A percentile compares a stretch with the other conserved stretches of the same genome.
phyloP scores from a whole-genome alignment of 2,329 filamentous ascomycete genomes.

The Tolypocladium album region DNA sequence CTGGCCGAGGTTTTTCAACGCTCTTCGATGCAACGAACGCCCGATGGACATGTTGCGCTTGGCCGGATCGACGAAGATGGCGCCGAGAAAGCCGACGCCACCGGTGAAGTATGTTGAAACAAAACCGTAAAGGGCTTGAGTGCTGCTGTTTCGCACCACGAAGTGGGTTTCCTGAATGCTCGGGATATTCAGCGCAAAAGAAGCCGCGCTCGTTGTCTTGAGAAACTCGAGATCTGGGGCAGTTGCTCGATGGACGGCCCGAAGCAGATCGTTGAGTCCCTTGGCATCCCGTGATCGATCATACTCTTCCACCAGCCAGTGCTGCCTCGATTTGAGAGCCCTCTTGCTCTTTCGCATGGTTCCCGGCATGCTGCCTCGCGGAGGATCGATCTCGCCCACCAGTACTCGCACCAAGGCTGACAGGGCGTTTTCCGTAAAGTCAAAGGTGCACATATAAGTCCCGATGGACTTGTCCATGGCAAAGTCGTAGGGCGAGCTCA shows the following conservation, averaged over 20 bases:
- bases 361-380: conserved; percentile 51
- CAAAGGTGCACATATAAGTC: conserved; percentile 91
- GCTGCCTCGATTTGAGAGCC: conserved; percentile 76
- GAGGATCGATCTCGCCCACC: conserved; percentile 61
- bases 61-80: conserved; percentile 79
- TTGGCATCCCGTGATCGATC: conserved; percentile 66
- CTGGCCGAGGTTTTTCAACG: conserved; percentile 62
- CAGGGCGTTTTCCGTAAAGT: conserved; percentile 89
- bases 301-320: conserved; percentile 89
- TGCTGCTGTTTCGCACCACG: conserved; percentile 89
- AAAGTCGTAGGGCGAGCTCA: conserved; percentile 94
- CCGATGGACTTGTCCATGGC: conserved; percentile 84
- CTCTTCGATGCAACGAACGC: conserved; percentile 76
- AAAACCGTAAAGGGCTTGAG: conserved; percentile 82
- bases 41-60: conserved; percentile 86
- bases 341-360: conserved; percentile 83
- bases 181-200: conserved; percentile 63
- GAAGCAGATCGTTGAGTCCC: conserved; percentile 66
- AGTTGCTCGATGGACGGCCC: conserved; percentile 55
- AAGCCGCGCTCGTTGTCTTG: conserved; percentile 56
- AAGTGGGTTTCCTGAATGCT: conserved; percentile 76
- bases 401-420: conserved; percentile 73
- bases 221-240: conserved; percentile 60
- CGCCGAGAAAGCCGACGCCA: conserved; percentile 63
- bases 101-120: conserved; percentile 78